Evolutionary conservation across 257 asterid species (phyloP).

Genomic region (Ocimum tenuiflorum): DNA sequence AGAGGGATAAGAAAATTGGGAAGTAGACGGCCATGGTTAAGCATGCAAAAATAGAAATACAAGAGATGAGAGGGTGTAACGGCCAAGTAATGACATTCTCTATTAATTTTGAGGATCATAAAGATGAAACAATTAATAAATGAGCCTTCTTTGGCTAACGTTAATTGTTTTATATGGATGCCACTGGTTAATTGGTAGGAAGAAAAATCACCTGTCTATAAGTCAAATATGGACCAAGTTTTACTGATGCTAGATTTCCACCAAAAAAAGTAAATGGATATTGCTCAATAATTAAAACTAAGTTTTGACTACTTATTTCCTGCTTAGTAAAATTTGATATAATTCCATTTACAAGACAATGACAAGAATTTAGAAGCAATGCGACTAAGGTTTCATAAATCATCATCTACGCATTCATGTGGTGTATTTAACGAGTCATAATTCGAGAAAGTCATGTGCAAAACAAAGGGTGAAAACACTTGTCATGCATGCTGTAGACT

Average conservation of each 20-base stretch:
- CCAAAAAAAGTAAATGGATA: not conserved
- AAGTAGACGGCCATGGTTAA: conserved; percentile 6
- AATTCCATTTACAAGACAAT: not conserved
- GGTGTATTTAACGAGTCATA: not conserved
- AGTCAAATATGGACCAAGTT: not conserved
- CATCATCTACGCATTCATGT: not conserved
- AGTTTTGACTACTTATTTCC: not conserved
- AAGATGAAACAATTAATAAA: not conserved
- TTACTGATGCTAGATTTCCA: not conserved
- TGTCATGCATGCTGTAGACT: conserved; percentile 18
- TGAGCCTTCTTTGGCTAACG: not conserved
- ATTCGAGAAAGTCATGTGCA: not conserved
- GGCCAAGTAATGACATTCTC: not conserved
- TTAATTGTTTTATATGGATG: not conserved
- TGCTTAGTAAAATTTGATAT: not conserved
- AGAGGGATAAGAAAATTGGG: not conserved
- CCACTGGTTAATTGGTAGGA: not conserved
- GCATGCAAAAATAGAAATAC: conserved; percentile 5
- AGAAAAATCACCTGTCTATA: not conserved
- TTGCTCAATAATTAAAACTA: not conserved
- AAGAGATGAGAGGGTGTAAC: conserved; percentile 2
- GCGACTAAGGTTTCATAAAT: not conserved
- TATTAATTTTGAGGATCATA: not conserved
- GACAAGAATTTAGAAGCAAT: not conserved
- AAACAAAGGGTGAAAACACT: not conserved